phyloP scores from a whole-genome alignment of 768 basidiomycete genomes.

The Tricholoma sp. region DNA sequence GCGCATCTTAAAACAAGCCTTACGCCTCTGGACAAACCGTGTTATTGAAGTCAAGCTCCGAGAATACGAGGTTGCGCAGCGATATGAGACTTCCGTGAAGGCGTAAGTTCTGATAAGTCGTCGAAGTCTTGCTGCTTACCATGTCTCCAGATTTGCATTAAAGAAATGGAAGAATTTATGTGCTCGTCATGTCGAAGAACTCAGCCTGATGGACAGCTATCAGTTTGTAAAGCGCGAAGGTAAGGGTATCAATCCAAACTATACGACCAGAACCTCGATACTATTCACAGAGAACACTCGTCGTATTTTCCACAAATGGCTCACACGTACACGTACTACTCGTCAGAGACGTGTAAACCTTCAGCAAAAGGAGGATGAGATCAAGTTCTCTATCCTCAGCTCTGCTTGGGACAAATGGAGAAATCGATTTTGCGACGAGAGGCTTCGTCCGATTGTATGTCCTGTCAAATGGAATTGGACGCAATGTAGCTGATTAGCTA shows the following conservation, averaged over 20 bases:
- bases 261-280: background rate
- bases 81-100: conserved; percentile 26
- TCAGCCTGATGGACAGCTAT: conserved; percentile 82
- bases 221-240: conserved; percentile 79
- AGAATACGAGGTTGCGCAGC: conserved; percentile 60
- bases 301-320: conserved; percentile 69
- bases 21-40: conserved; percentile 65
- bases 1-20: conserved; percentile 44
- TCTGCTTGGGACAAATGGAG: conserved; percentile 78
- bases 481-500: conserved; percentile 3
- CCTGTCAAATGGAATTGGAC: background rate
- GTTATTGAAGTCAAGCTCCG: conserved; percentile 71
- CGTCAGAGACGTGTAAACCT: conserved; percentile 58
- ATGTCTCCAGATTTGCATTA: conserved; percentile 45
- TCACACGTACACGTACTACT: conserved; percentile 50
- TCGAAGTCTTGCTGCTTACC: conserved; percentile 2
- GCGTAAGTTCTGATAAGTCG: conserved; percentile 22
- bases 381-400: conserved; percentile 45
- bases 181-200: conserved; percentile 61
- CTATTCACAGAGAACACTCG: conserved; percentile 52
- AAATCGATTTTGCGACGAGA: conserved; percentile 62
- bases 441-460: conserved; percentile 60
- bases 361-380: conserved; percentile 57
- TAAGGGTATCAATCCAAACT: conserved; percentile 16
- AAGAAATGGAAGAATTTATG: conserved; percentile 64